Evolutionary conservation across 805 yeast species (phyloP), one percentile per base, ranked within the genome.

Genomic region (Nakazawaea pomicola): DNA sequence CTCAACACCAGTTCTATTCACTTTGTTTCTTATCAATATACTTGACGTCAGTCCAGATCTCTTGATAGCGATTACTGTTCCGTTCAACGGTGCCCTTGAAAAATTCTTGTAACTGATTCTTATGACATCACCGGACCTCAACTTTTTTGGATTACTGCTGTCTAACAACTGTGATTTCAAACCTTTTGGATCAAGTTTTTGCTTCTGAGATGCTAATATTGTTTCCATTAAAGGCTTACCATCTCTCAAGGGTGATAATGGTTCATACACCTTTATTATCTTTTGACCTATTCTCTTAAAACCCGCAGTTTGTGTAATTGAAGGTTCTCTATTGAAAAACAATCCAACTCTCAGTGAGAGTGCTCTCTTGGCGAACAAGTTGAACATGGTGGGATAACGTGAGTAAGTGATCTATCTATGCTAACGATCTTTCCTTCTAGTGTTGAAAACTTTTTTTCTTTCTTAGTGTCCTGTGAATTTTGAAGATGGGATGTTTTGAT

Each of bases 1-100:
- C 56, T 91, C 98, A 37, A 87, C 91, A 43, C 95, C 95, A n/a
- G 86, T 64, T 51, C 83, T 84, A 47, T 81, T 72, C 51, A 87
- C 69, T 57, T 83, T 87, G 58, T 89, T 87, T 69, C 99, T 80
- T 48, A 91, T 61, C 42, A 87, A 65, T n/a, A 91, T 63, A 46
- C 84, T 82, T 14, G 95, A 75, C 33, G 85, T 88, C 33, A 84
- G 64, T 29, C 78, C 80, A 47, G 78, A 72, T 56, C 90, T 75
- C 55, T 83, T 83, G 43, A 89, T 71, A 40, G 85, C 89, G 41
- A 91, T 64, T 1, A 89, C 76, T 58, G 82, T 82, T 4, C 98
- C 99, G 17, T 78, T 70, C 48, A 87, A 81, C 19, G 76, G 75
- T 41, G 82, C 76, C 57, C 82, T 77, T 4, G 64, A 52, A 47